Conservation (phyloP, 2,329 filamentous ascomycete genomes). For the Pseudogymnoascus sp. region DNA sequence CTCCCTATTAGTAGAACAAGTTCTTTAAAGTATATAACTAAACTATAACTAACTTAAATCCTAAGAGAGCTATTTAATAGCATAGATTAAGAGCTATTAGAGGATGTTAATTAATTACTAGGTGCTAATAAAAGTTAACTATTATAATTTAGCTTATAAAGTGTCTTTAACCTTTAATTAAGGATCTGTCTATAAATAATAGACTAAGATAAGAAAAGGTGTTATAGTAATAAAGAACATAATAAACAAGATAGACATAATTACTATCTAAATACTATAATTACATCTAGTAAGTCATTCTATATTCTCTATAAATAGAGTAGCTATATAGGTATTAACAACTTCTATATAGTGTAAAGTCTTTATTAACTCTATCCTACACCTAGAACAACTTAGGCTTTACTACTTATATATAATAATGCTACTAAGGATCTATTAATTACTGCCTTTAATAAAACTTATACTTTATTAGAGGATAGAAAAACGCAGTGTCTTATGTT, state of each 20-base stretch:
- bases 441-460: no score
- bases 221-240: no score
- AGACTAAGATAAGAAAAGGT: neutral
- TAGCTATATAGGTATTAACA: neutral
- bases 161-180: no score
- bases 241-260: no score
- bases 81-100: neutral
- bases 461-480: no score
- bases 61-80: neutral
- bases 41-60: constrained; percentile 5
- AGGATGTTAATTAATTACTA: neutral
- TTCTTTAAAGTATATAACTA: constrained; percentile 6
- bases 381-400: neutral
- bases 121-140: neutral
- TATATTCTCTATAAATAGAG: constrained; percentile 3
- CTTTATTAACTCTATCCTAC: neutral
- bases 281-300: constrained; percentile 3
- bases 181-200: neutral
- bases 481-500: no score
- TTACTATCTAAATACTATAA: constrained; percentile 3
- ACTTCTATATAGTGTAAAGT: neutral
- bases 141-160: neutral
- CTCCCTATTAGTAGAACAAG: neutral
- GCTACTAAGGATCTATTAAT: no score
- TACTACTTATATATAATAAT: neutral